These are phyloP conservation scores for Clarireedia hainanense DNA, from an alignment of 2,329 filamentous ascomycete species.

Conservation along the genomic window DNA sequence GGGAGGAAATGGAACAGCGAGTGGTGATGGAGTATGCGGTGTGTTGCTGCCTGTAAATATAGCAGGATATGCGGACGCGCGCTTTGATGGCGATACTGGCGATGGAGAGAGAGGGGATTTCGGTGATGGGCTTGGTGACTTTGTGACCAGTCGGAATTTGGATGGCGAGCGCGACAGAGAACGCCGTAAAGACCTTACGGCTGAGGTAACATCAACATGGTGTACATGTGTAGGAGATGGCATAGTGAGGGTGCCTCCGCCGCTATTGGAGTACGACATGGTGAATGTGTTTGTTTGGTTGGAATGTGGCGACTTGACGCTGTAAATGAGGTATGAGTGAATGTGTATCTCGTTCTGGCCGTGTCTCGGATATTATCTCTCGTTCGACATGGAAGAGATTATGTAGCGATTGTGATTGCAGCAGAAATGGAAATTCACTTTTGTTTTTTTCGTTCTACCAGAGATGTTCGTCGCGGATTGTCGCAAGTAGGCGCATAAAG, in stretches of 20 bases:
- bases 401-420: neutral
- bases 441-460: neutral
- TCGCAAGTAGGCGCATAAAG: neutral
- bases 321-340: conserved; percentile 4
- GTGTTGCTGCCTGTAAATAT: conserved; percentile 28
- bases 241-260: conserved; percentile 74
- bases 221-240: conserved; percentile 79
- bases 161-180: conserved; percentile 92
- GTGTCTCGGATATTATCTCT: conserved; percentile 5
- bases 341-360: neutral
- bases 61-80: conserved; percentile 44
- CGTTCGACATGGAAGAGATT: conserved; percentile 8
- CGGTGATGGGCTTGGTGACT: conserved; percentile 36
- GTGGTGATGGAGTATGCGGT: conserved; percentile 40
- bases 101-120: conserved; percentile 53
- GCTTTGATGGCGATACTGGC: conserved; percentile 39
- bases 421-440: conserved; percentile 7
- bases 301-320: conserved; percentile 18
- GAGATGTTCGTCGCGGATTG: neutral
- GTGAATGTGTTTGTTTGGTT: conserved; percentile 12
- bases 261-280: conserved; percentile 52
- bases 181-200: conserved; percentile 74
- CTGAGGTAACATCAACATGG: conserved; percentile 73
- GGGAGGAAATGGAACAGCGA: conserved; percentile 58
- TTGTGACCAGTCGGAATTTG: conserved; percentile 63